Percentiles rank a stretch among this genome's conserved stretches.
phyloP scores from a whole-genome alignment of 139 green algal genomes.

The Micractinium sp. region DNA sequence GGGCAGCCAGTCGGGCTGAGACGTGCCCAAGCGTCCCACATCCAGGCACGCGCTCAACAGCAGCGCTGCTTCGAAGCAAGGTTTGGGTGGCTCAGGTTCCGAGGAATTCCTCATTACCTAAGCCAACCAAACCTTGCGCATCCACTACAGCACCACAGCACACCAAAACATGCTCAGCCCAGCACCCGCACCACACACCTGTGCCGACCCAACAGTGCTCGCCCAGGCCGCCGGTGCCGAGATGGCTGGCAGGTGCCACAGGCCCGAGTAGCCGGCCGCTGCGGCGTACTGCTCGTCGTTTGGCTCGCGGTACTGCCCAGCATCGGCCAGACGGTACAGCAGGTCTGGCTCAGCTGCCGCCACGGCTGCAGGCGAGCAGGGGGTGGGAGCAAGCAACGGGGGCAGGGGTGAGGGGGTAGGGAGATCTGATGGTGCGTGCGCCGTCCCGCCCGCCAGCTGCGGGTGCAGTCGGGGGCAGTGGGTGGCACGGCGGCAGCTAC shows the following conservation, averaged over 20 bases:
- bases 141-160: no score
- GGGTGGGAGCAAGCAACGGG: not conserved
- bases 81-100: no score
- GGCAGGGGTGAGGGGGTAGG: not conserved
- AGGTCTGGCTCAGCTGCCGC: constrained; percentile 24
- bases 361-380: not conserved
- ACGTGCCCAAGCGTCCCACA: no score
- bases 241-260: constrained; percentile 31
- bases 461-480: no score
- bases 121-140: not conserved
- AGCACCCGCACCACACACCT: not conserved
- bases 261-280: not conserved
- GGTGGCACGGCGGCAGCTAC: no score
- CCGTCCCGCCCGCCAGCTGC: no score
- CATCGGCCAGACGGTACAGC: not conserved
- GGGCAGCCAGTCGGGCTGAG: no score
- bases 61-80: no score
- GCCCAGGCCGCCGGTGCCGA: constrained; percentile 22
- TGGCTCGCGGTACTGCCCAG: not conserved
- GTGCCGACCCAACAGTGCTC: not conserved
- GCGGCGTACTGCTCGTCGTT: constrained; percentile 16
- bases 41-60: not conserved
- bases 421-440: no score
- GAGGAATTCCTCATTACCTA: no score
- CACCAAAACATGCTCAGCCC: no score